A percentile compares a stretch with the other conserved stretches of the same genome.
These are phyloP conservation scores for Fusarium praegraminearum DNA, from an alignment of 2,329 filamentous ascomycete species.

Conservation along the genomic window DNA sequence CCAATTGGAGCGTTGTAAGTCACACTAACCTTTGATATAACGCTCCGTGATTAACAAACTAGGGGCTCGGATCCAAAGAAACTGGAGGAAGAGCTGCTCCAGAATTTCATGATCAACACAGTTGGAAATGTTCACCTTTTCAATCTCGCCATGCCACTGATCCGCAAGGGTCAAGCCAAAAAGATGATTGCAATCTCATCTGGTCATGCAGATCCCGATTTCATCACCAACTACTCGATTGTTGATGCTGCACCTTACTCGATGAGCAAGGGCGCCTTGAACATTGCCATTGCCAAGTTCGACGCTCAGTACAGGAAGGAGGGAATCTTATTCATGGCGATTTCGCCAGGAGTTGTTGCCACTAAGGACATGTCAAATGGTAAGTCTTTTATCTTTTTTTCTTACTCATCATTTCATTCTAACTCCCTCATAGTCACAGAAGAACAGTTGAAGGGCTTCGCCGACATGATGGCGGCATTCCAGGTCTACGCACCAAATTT, in stretches of 20 bases:
- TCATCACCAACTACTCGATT: conserved; percentile 55
- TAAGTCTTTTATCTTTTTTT: conserved; percentile 11
- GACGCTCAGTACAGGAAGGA: conserved; percentile 61
- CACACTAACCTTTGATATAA: neutral
- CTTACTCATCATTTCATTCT: neutral
- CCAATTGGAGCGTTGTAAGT: conserved; percentile 31
- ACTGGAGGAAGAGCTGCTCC: conserved; percentile 33
- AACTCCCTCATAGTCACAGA: conserved; percentile 33
- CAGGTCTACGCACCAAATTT: conserved; percentile 56
- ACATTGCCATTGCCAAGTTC: conserved; percentile 66
- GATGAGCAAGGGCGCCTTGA: conserved; percentile 64
- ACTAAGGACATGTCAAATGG: conserved; percentile 50
- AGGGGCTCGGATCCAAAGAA: conserved; percentile 30
- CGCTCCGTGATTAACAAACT: fast-evolving
- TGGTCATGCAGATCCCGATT: conserved; percentile 61
- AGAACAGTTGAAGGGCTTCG: conserved; percentile 45
- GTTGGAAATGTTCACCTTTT: conserved; percentile 65
- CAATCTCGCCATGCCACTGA: conserved; percentile 64
- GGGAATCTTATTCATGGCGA: conserved; percentile 63
- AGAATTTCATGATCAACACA: conserved; percentile 61
- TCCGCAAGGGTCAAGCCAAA: conserved; percentile 63
- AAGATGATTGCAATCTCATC: conserved; percentile 66
- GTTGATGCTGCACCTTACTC: conserved; percentile 56
- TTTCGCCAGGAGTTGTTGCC: conserved; percentile 65
- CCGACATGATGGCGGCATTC: conserved; percentile 49